Evolutionary conservation across 2,329 filamentous ascomycete species (phyloP).

Genomic region (Botrytis squamosa): DNA sequence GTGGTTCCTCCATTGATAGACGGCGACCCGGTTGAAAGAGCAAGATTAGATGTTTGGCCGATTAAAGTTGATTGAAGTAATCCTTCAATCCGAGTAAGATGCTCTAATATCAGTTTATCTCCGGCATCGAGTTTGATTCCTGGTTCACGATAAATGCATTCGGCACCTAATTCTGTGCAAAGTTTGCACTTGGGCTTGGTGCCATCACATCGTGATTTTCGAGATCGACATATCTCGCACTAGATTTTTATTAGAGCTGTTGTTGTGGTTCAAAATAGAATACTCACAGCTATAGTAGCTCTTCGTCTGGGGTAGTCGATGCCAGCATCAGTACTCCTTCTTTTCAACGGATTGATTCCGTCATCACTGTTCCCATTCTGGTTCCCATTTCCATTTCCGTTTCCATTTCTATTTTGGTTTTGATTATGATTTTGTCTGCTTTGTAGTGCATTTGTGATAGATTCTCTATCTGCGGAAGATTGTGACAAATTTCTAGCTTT

Average conservation of each 20-base stretch:
- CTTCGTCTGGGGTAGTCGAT: slow-evolving; percentile 63
- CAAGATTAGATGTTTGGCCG: slow-evolving; percentile 50
- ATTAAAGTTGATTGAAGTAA: slow-evolving; percentile 70
- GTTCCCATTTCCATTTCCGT: slow-evolving; percentile 19
- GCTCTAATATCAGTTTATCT: slow-evolving; percentile 81
- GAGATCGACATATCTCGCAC: slow-evolving; percentile 79
- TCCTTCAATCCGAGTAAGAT: slow-evolving; percentile 73
- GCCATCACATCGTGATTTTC: slow-evolving; percentile 78
- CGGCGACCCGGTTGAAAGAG: slow-evolving; percentile 61
- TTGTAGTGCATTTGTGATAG: slow-evolving; percentile 43
- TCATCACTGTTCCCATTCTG: slow-evolving; percentile 47
- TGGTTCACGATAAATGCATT: slow-evolving; percentile 81
- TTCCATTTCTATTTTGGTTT: slow-evolving; percentile 12
- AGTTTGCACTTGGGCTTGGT: slow-evolving; percentile 81
- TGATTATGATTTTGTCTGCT: slow-evolving; percentile 37
- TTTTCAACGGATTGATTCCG: slow-evolving; percentile 57
- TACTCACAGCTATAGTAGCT: slow-evolving; percentile 64
- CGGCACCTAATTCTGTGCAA: slow-evolving; percentile 76
- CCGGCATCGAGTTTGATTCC: slow-evolving; percentile 85
- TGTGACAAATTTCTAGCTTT: slow-evolving; percentile 57
- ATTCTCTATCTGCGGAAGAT: slow-evolving; percentile 48
- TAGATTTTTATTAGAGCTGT: slow-evolving; percentile 40
- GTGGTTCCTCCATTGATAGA: slow-evolving; percentile 63
- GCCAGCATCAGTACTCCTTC: slow-evolving; percentile 59
- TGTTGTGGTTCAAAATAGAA: slow-evolving; percentile 10